phyloP scores from a whole-genome alignment of 805 yeast genomes.

The Cyberlindnera meyerae region DNA sequence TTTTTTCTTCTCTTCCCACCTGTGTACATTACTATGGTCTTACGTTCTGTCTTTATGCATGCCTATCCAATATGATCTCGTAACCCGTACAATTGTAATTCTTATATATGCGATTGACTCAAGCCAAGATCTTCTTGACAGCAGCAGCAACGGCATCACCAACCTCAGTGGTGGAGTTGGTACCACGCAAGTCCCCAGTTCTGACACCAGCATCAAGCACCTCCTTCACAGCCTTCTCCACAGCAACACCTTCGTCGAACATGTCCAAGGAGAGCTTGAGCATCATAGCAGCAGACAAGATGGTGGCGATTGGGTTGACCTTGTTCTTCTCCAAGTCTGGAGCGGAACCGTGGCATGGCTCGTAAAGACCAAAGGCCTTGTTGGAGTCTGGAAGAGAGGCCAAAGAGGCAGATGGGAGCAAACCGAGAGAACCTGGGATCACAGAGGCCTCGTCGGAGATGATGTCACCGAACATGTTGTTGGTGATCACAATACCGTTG shows the following conservation, averaged over 20 bases:
- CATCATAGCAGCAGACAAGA: slow-evolving; percentile 97
- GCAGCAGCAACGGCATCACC: slow-evolving; percentile 89
- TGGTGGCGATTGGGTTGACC: slow-evolving; percentile 95
- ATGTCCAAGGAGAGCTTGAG: slow-evolving; percentile 82
- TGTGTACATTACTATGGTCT: not conserved
- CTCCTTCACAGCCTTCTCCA: slow-evolving; percentile 80
- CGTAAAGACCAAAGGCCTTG: slow-evolving; percentile 92
- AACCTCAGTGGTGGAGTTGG: slow-evolving; percentile 79
- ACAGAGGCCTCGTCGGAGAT: slow-evolving; percentile 97
- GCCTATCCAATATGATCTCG: slow-evolving; percentile 1
- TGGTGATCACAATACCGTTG: slow-evolving; percentile 89
- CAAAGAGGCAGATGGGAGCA: slow-evolving; percentile 90
- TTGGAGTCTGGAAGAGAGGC: slow-evolving; percentile 96
- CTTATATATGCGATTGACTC: not conserved
- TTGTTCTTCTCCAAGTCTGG: slow-evolving; percentile 85
- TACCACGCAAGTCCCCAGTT: slow-evolving; percentile 89
- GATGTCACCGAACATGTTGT: slow-evolving; percentile 98
- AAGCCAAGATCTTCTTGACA: slow-evolving; percentile 50
- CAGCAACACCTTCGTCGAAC: slow-evolving; percentile 77
- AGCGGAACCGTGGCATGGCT: slow-evolving; percentile 98
- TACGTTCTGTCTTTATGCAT: slow-evolving; percentile 2
- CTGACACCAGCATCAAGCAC: slow-evolving; percentile 81
- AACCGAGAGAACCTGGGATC: slow-evolving; percentile 95
- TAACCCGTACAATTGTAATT: slow-evolving; percentile 1
- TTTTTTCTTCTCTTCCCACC: not conserved